These are phyloP conservation scores for Narthecium ossifragum DNA, from an alignment of 106 monocot species.

Conservation along the genomic window DNA sequence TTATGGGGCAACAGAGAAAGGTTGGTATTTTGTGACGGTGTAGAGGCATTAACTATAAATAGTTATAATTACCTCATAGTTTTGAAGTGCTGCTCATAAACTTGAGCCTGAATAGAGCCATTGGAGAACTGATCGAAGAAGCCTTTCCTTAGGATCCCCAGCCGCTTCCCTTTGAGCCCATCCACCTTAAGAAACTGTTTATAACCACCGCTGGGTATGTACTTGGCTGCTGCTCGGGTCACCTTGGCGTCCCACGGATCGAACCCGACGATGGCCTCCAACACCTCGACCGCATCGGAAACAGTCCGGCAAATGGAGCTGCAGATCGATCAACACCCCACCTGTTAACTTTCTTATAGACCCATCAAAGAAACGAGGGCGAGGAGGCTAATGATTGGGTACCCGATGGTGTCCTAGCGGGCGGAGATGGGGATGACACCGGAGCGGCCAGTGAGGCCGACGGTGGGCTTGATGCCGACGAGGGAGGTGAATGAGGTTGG, in stretches of 20 bases:
- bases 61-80: too few species aligned
- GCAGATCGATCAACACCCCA: background rate
- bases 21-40: too few species aligned
- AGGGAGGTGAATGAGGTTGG: background rate
- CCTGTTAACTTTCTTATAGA: too few species aligned
- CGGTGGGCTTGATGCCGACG: slow-evolving; percentile 9
- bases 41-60: too few species aligned
- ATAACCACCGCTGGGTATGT: slow-evolving; percentile 17
- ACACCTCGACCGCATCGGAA: slow-evolving; percentile 12
- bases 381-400: too few species aligned
- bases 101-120: too few species aligned
- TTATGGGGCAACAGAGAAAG: too few species aligned
- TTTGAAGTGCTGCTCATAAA: too few species aligned
- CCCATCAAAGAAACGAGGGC: too few species aligned
- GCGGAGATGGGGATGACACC: slow-evolving; percentile 4
- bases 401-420: slow-evolving; percentile 3
- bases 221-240: slow-evolving; percentile 2
- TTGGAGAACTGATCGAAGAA: too few species aligned
- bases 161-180: slow-evolving; percentile 20
- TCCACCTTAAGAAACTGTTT: slow-evolving; percentile 16
- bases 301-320: slow-evolving; percentile 19
- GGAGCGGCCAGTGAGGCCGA: slow-evolving; percentile 8
- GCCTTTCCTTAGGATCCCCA: slow-evolving; percentile 10
- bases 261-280: slow-evolving; percentile 19
- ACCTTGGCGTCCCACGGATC: slow-evolving; percentile 7